Evolutionary conservation across 2,329 filamentous ascomycete genomes (phyloP).

Genomic region (Pseudocercospora musae): DNA sequence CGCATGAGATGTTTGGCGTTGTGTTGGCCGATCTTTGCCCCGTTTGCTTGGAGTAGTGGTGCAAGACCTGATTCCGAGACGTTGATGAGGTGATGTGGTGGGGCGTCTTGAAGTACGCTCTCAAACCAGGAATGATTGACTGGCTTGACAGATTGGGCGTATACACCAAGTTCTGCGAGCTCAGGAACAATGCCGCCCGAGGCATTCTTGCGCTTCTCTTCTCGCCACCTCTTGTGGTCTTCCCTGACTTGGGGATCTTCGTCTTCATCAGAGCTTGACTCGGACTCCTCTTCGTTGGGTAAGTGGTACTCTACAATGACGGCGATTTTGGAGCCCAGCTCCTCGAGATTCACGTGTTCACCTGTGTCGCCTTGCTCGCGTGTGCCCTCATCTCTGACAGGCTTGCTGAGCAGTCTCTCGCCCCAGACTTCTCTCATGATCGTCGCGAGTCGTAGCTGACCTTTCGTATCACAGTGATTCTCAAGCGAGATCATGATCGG

Average conservation of each 20-base stretch:
- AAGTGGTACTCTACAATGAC: slow-evolving; percentile 68
- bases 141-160: slow-evolving; percentile 68
- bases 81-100: slow-evolving; percentile 66
- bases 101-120: slow-evolving; percentile 45
- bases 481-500: slow-evolving; percentile 65
- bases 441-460: slow-evolving; percentile 57
- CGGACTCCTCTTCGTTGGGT: slow-evolving; percentile 48
- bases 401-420: slow-evolving; percentile 56
- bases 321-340: slow-evolving; percentile 61
- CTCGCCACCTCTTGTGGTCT: slow-evolving; percentile 55
- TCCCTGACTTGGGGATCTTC: slow-evolving; percentile 38
- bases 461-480: slow-evolving; percentile 61
- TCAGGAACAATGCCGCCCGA: slow-evolving; percentile 58
- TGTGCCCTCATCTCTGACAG: slow-evolving; percentile 56
- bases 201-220: slow-evolving; percentile 50
- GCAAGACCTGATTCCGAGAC: slow-evolving; percentile 63
- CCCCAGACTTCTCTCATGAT: slow-evolving; percentile 66
- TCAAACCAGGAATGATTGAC: slow-evolving; percentile 64
- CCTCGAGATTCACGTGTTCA: slow-evolving; percentile 56
- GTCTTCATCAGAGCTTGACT: slow-evolving; percentile 34
- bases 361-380: slow-evolving; percentile 52
- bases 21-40: slow-evolving; percentile 54
- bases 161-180: slow-evolving; percentile 63
- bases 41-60: slow-evolving; percentile 45
- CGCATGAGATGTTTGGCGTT: slow-evolving; percentile 67